phyloP scores from a whole-genome alignment of 768 basidiomycete genomes.

The Multifurca ochricompacta region DNA sequence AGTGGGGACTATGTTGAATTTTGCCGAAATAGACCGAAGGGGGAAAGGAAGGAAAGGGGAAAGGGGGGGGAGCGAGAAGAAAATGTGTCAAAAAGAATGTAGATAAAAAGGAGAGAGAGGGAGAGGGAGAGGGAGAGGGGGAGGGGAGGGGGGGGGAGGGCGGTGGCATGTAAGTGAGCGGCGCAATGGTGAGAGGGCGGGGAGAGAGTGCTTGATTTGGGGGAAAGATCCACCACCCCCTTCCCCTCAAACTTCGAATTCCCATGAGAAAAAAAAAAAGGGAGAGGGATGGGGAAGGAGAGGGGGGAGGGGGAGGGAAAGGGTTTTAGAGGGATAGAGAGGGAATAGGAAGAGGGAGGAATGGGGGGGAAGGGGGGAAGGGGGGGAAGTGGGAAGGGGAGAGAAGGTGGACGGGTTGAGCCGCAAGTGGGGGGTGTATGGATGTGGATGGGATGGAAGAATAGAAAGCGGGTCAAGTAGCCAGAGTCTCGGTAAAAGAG shows the following conservation, averaged over 20 bases:
- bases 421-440: constrained; percentile 7
- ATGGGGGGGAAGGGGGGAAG: constrained; percentile 16
- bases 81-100: too few species aligned
- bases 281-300: constrained; percentile 10
- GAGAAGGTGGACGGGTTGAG: constrained; percentile 17
- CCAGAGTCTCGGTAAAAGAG: constrained; percentile 10
- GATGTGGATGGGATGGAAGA: too few species aligned
- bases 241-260: constrained; percentile 20
- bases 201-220: constrained; percentile 7
- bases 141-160: not conserved
- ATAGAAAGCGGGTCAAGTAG: constrained; percentile 9
- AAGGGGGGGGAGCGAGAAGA: not conserved
- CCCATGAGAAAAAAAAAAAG: constrained; percentile 22
- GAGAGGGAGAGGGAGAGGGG: not conserved
- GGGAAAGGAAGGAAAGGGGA: not conserved
- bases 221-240: constrained; percentile 14
- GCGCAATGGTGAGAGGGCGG: constrained; percentile 12
- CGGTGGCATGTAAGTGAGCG: not conserved
- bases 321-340: too few species aligned
- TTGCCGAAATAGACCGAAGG: too few species aligned
- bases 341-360: too few species aligned
- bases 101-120: too few species aligned
- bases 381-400: not conserved
- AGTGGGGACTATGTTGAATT: too few species aligned
- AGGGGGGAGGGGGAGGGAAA: too few species aligned